Conservation (phyloP, 371 early-diverging fungal genomes). For the Antonospora locustae region DNA sequence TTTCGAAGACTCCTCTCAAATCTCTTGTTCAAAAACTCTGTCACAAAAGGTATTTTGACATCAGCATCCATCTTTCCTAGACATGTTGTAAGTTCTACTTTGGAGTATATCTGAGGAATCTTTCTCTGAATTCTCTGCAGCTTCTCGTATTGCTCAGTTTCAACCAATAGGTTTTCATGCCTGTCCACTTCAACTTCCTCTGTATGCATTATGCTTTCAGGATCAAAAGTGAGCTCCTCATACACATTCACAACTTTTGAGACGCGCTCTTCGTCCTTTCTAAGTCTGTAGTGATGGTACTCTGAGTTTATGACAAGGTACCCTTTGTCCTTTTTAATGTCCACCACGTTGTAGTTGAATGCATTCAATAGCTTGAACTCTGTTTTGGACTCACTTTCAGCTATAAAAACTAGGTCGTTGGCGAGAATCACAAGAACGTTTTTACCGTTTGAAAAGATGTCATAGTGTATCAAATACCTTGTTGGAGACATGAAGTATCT, state of each 20-base stretch:
- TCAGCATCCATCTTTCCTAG: not conserved
- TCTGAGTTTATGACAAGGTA: constrained; percentile 1
- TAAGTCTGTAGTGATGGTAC: constrained; percentile 11
- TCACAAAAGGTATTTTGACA: constrained; percentile 1
- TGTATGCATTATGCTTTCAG: not conserved
- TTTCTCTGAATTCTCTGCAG: not conserved
- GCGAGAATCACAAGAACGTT: constrained; percentile 21
- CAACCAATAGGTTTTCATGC: constrained; percentile 14
- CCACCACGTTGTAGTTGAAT: constrained; percentile 18
- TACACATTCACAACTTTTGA: constrained; percentile 14
- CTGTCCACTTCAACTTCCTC: not conserved
- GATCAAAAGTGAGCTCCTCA: constrained; percentile 11
- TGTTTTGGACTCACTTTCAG: constrained; percentile 6
- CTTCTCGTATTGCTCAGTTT: constrained; percentile 29
- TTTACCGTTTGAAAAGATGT: constrained; percentile 13
- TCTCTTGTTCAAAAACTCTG: constrained; percentile 19
- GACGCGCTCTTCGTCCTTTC: constrained; percentile 11
- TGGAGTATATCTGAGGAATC: not conserved
- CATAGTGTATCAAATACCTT: constrained; percentile 23
- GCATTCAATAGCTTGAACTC: constrained; percentile 31
- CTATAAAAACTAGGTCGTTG: constrained; percentile 44
- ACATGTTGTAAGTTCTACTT: not conserved
- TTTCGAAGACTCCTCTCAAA: constrained; percentile 13
- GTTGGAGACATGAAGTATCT: constrained; percentile 13
- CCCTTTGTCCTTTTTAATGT: constrained; percentile 1